A percentile compares a stretch with the other conserved stretches of the same genome.
phyloP scores from a whole-genome alignment of 2,329 filamentous ascomycete species.

The Cladophialophora exuberans region DNA sequence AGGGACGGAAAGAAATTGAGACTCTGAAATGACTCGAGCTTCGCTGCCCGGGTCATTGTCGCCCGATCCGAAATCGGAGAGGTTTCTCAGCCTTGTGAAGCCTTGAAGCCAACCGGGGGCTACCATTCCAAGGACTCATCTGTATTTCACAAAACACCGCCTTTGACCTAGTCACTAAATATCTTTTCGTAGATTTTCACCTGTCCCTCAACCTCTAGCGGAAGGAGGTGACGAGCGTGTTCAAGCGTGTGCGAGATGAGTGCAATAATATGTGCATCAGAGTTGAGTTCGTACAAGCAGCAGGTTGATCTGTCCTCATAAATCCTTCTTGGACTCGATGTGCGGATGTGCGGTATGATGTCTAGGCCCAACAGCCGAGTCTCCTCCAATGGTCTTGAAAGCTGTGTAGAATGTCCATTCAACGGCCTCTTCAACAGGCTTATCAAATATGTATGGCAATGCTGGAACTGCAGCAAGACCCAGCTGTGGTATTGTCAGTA shows the following conservation, averaged over 20 bases:
- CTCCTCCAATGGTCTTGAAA: constrained; percentile 73
- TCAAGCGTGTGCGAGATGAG: not conserved
- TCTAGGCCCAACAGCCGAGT: constrained; percentile 52
- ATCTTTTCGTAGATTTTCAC: too few relatives aligned
- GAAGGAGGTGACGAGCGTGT: too few relatives aligned
- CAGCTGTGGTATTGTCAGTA: constrained; percentile 49
- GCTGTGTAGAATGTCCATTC: constrained; percentile 87
- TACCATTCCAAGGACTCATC: too few relatives aligned
- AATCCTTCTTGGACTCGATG: constrained; percentile 29
- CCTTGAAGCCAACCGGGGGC: too few relatives aligned
- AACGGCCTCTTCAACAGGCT: constrained; percentile 88
- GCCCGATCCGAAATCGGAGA: constrained; percentile 10
- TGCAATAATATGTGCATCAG: constrained; percentile 2
- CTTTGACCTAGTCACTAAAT: too few relatives aligned
- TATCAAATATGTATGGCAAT: constrained; percentile 52
- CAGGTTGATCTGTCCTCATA: constrained; percentile 15
- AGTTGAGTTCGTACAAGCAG: not conserved
- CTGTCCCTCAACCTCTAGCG: too few relatives aligned
- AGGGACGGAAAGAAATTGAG: too few relatives aligned
- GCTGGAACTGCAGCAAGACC: constrained; percentile 54
- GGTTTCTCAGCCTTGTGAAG: not conserved
- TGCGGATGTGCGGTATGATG: constrained; percentile 26
- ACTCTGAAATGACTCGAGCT: too few relatives aligned
- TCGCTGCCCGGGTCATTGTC: constrained; percentile 13
- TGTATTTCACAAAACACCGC: too few relatives aligned